phyloP scores from a whole-genome alignment of 768 basidiomycete species.

The Kwoniella dendrophila region DNA sequence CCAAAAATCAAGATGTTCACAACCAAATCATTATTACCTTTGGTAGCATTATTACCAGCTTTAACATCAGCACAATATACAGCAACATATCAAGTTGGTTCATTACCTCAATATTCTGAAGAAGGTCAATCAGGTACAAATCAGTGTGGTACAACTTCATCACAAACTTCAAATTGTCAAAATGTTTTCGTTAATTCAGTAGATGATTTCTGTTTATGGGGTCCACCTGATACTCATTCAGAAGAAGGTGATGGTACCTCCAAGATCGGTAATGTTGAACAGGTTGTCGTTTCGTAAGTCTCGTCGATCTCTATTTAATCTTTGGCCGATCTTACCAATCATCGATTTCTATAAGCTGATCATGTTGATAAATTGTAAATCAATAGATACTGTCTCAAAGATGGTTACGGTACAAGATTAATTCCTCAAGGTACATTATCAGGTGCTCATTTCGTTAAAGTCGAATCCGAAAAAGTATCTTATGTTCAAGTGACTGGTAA shows the following conservation, averaged over 20 bases:
- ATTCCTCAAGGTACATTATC: slow-evolving; percentile 57
- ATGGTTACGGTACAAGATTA: slow-evolving; percentile 58
- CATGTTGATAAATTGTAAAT: too few relatives aligned
- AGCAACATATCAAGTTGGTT: slow-evolving; percentile 44
- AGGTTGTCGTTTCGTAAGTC: slow-evolving; percentile 46
- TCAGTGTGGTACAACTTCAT: slow-evolving; percentile 64
- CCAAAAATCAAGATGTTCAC: slow-evolving; percentile 12
- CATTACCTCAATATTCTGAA: slow-evolving; percentile 56
- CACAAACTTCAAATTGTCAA: slow-evolving; percentile 69
- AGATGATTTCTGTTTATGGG: slow-evolving; percentile 55
- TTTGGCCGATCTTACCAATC: too few relatives aligned
- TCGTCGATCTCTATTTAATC: too few relatives aligned
- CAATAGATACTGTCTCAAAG: slow-evolving; percentile 54
- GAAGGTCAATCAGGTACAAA: slow-evolving; percentile 68
- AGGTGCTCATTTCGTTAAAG: slow-evolving; percentile 59
- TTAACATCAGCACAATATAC: slow-evolving; percentile 47
- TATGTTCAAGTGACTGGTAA: slow-evolving; percentile 57
- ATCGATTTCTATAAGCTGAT: too few relatives aligned
- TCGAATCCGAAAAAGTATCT: slow-evolving; percentile 53
- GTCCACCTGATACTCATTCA: slow-evolving; percentile 38
- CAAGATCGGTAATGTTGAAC: slow-evolving; percentile 51
- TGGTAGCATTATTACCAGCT: slow-evolving; percentile 34
- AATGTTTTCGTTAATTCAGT: slow-evolving; percentile 48
- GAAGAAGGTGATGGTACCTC: slow-evolving; percentile 58
- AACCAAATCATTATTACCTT: slow-evolving; percentile 11